These are phyloP conservation scores for Globisporangium nodosum DNA, from an alignment of 352 stramenopile species.

Conservation along the genomic window DNA sequence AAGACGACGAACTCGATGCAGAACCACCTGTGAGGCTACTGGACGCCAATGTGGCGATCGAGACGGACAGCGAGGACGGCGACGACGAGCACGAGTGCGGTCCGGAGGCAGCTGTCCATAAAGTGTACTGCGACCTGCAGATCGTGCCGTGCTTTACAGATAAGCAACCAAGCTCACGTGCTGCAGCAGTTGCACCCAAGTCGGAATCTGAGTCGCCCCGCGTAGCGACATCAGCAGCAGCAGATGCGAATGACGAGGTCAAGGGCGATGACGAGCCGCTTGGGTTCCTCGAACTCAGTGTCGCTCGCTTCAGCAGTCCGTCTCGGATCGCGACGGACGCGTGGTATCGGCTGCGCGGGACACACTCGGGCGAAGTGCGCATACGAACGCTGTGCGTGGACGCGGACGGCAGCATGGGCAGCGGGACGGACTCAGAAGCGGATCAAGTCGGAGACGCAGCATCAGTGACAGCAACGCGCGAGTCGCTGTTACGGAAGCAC, in stretches of 20 bases:
- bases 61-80: slow-evolving; percentile 30
- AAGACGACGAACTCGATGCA: slow-evolving; percentile 2
- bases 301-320: slow-evolving; percentile 28
- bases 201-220: not conserved
- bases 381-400: slow-evolving; percentile 53
- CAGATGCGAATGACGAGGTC: not conserved
- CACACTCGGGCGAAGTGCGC: slow-evolving; percentile 52
- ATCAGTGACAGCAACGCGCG: slow-evolving; percentile 7
- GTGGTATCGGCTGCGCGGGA: slow-evolving; percentile 52
- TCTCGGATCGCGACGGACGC: slow-evolving; percentile 35
- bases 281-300: slow-evolving; percentile 46
- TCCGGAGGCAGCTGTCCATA: not conserved
- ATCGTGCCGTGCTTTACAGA: not conserved
- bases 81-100: not conserved
- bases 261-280: slow-evolving; percentile 36
- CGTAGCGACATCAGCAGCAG: not conserved
- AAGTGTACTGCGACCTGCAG: not conserved
- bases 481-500: slow-evolving; percentile 35
- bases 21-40: not conserved
- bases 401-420: slow-evolving; percentile 9
- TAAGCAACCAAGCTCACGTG: not conserved
- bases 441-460: not conserved
- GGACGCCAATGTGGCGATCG: not conserved
- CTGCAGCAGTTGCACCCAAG: not conserved
- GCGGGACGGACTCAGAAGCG: not conserved